Base-by-base conservation (phyloP, 1,284 basidiomycete genomes). In the Naganishia albida region DNA sequence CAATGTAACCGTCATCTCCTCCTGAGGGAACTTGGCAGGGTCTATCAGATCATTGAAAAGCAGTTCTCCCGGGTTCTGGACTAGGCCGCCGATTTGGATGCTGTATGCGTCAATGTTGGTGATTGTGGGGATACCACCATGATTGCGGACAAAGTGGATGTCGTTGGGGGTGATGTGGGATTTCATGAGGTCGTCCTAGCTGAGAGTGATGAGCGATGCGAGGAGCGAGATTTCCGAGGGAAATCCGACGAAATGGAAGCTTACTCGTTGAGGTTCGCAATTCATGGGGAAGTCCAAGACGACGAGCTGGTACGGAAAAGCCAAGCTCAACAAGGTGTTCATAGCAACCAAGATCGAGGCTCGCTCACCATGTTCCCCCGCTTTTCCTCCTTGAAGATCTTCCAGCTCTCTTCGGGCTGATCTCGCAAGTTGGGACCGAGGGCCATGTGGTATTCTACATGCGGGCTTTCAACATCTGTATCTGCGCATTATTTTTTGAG, bases 241-340 rank as follows among this genome's bases (percentile, higher is more conserved):
- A 15, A 20, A n/a, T n/a, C n/a, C n/a, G n/a, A n/a, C n/a, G 23
- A 18, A 15, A n/a, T 10, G 6, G 15, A n/a, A 20, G 51, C 49
- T 18, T 30, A 54, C 62, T 23, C 62, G 43, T 54, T 44, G 46
- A 7, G 62, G 62, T 30, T 64, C 62, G 44, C 83, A 83, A 68
- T 85, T 84, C 70, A 83, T 83, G 7, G 83, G 81, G 67, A 83
- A 85, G 69, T 84, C 83, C 34, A 85, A 76, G 16, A 85, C 72
- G 68, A 85, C 83, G 38, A 85, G 80, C 69, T 63, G 15, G 8
- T 30, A 34, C 8, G 20, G 25, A 20, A 25, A 30, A 44, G n/a
- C 30, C 16, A 7, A 13, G 18, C 16, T 48, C 15, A 50, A 12
- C 42, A 48, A 25, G 46, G n/a, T 4, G 23, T 49, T 10, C 18